phyloP scores from a whole-genome alignment of 208 protist genomes.

The Acanthamoeba castellanii region DNA sequence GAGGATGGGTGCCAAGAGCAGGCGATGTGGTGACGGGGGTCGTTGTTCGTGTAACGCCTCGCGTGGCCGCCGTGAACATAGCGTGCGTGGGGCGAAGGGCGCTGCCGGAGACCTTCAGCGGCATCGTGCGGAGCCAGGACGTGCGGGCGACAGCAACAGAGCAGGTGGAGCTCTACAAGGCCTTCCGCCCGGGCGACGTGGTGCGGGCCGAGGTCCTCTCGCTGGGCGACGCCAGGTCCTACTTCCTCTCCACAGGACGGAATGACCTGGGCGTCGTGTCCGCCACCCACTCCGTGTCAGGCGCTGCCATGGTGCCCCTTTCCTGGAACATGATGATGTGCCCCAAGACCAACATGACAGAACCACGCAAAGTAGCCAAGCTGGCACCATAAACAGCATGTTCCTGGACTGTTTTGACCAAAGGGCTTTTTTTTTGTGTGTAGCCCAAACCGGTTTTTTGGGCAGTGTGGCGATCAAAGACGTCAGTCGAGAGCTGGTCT shows the following conservation, averaged over 20 bases:
- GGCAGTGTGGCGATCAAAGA: too few relatives aligned
- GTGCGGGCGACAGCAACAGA: conserved; percentile 89
- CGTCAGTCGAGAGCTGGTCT: too few relatives aligned
- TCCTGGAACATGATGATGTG: conserved; percentile 90
- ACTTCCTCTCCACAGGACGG: conserved; percentile 89
- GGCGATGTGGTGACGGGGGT: conserved; percentile 34
- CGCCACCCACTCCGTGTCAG: conserved; percentile 79
- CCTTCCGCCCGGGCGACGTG: conserved; percentile 91
- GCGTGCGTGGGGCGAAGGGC: conserved; percentile 83
- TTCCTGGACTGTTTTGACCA: too few relatives aligned
- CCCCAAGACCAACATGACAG: conserved; percentile 87
- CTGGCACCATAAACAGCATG: background rate
- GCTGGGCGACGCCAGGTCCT: conserved; percentile 89
- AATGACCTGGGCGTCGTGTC: conserved; percentile 92
- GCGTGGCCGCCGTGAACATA: conserved; percentile 84
- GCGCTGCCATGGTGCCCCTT: conserved; percentile 87
- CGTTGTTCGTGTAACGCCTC: conserved; percentile 78
- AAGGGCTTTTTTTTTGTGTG: too few relatives aligned
- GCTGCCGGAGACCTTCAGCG: conserved; percentile 81
- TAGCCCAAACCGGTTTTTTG: too few relatives aligned
- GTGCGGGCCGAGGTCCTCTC: conserved; percentile 89
- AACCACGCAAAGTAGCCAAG: conserved; percentile 90
- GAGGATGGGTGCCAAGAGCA: conserved; percentile 1
- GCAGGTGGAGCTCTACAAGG: conserved; percentile 91
- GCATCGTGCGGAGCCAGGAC: conserved; percentile 86